phyloP scores from a whole-genome alignment of 1,284 basidiomycete genomes.

The Quambalaria eucalypti region DNA sequence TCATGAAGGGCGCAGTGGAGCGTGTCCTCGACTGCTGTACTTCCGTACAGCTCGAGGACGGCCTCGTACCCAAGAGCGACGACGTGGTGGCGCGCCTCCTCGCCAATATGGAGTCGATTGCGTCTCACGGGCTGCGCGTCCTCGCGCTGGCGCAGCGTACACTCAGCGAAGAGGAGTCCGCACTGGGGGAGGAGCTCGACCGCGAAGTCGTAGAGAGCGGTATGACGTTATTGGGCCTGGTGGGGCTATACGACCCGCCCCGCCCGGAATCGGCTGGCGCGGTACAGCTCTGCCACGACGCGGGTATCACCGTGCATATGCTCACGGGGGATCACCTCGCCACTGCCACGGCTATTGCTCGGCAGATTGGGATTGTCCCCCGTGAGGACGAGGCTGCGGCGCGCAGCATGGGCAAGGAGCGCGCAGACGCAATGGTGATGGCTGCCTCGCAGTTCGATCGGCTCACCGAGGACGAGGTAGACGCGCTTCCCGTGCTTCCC shows the following conservation, averaged over 20 bases:
- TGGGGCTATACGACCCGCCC: slow-evolving; percentile 38
- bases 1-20: slow-evolving; percentile 47
- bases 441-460: slow-evolving; percentile 59
- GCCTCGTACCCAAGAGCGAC: slow-evolving; percentile 37
- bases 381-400: slow-evolving; percentile 41
- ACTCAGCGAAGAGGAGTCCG: slow-evolving; percentile 21
- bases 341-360: slow-evolving; percentile 33
- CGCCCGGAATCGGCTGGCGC: slow-evolving; percentile 34
- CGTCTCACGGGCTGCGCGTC: slow-evolving; percentile 38
- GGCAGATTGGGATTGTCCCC: slow-evolving; percentile 48
- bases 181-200: slow-evolving; percentile 21
- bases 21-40: slow-evolving; percentile 37
- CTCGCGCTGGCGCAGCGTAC: slow-evolving; percentile 37
- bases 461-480: slow-evolving; percentile 58
- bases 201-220: slow-evolving; percentile 31
- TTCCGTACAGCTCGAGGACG: slow-evolving; percentile 32
- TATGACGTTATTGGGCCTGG: slow-evolving; percentile 35
- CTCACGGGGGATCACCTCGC: slow-evolving; percentile 37
- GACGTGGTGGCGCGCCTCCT: slow-evolving; percentile 23
- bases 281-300: slow-evolving; percentile 31
- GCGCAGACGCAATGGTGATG: slow-evolving; percentile 46
- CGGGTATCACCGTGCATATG: slow-evolving; percentile 38
- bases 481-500: slow-evolving; percentile 53
- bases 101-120: slow-evolving; percentile 40
- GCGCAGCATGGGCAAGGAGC: slow-evolving; percentile 18